Conservation (phyloP, 2,329 filamentous ascomycete genomes). For the Trichoderma citrinoviride region DNA sequence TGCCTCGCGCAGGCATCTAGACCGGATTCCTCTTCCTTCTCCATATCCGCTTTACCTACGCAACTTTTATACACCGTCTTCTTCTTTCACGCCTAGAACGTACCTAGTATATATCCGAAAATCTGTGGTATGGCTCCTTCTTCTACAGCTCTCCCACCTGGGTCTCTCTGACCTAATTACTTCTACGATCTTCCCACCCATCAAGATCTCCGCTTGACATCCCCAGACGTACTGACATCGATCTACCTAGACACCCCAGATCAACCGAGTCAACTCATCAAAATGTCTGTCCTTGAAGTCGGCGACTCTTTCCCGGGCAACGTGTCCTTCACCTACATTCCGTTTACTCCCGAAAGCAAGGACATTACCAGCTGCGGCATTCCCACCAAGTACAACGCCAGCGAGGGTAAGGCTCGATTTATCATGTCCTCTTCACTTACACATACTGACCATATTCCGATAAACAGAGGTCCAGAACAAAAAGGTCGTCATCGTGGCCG, state of each 20-base stretch:
- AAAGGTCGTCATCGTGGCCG: conserved; percentile 55
- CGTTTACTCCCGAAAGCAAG: conserved; percentile 66
- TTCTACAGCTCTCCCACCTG: too few relatives aligned
- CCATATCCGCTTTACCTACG: not conserved
- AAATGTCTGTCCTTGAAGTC: conserved; percentile 66
- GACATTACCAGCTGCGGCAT: conserved; percentile 74
- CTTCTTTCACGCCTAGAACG: not conserved
- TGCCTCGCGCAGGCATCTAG: not conserved
- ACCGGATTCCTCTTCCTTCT: not conserved
- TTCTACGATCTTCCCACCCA: too few relatives aligned
- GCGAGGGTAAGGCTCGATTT: conserved; percentile 54
- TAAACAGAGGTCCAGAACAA: conserved; percentile 53
- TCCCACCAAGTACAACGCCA: conserved; percentile 75
- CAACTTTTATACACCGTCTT: not conserved
- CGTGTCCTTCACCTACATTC: conserved; percentile 81
- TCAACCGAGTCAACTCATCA: not conserved
- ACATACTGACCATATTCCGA: not conserved
- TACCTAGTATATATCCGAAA: not conserved
- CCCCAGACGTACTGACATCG: too few relatives aligned
- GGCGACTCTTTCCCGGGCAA: conserved; percentile 81
- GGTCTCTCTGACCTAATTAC: too few relatives aligned
- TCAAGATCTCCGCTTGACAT: too few relatives aligned
- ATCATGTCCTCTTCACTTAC: not conserved
- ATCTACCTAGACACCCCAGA: not conserved
- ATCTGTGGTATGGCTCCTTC: not conserved